phyloP scores from a whole-genome alignment of 2,329 filamentous ascomycete species.

The Meredithiella fracta region DNA sequence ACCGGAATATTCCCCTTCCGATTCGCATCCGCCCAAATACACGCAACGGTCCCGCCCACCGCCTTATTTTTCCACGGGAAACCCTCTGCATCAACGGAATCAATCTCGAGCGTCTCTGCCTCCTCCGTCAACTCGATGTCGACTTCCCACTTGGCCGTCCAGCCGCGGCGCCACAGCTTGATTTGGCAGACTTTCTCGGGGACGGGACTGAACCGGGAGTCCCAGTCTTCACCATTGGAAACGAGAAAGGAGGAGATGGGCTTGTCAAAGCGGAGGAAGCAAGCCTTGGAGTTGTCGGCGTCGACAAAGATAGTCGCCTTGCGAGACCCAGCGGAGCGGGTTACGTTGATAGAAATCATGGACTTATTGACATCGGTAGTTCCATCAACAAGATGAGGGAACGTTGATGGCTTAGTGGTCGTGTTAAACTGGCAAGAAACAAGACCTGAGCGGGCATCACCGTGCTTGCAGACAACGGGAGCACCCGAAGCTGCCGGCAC shows the following conservation, averaged over 20 bases:
- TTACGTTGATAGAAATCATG: slow-evolving; percentile 44
- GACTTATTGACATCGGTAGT: slow-evolving; percentile 29
- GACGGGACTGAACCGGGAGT: slow-evolving; percentile 48
- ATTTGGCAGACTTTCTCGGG: slow-evolving; percentile 49
- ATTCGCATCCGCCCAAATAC: slow-evolving; percentile 82
- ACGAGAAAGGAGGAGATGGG: slow-evolving; percentile 51
- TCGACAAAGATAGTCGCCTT: slow-evolving; percentile 48
- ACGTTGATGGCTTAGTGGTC: slow-evolving; percentile 22
- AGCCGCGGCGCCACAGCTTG: slow-evolving; percentile 68
- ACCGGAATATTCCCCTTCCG: slow-evolving; percentile 56
- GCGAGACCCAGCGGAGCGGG: slow-evolving; percentile 20
- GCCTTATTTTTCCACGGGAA: not conserved
- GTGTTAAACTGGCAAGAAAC: slow-evolving; percentile 52
- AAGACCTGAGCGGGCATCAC: slow-evolving; percentile 32
- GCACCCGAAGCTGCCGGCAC: slow-evolving; percentile 57
- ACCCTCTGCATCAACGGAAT: not conserved
- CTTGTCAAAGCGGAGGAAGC: slow-evolving; percentile 55
- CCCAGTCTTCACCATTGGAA: slow-evolving; percentile 38
- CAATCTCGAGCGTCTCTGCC: slow-evolving; percentile 12
- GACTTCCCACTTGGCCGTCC: slow-evolving; percentile 60
- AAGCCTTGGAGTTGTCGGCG: slow-evolving; percentile 62
- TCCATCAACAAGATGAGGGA: slow-evolving; percentile 18
- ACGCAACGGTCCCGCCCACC: slow-evolving; percentile 52
- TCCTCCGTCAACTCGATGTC: slow-evolving; percentile 47
- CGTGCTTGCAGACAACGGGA: slow-evolving; percentile 34